phyloP scores from a whole-genome alignment of 257 asterid species.

The Jaltomata sinuosa region DNA sequence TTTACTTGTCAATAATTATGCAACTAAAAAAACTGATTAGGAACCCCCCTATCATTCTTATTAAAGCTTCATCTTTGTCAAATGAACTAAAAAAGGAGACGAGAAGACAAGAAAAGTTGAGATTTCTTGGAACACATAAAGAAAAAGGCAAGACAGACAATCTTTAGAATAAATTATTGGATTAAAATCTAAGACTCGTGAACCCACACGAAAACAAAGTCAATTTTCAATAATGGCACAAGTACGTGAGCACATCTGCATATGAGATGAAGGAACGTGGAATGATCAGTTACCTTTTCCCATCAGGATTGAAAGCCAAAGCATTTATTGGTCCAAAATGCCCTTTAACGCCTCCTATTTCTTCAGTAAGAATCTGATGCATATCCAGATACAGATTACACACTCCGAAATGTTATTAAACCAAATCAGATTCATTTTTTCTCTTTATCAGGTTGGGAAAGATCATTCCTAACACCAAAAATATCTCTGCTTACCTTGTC shows the following conservation, averaged over 20 bases:
- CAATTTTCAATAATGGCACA: not conserved
- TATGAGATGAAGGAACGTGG: not conserved
- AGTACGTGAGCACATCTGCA: not conserved
- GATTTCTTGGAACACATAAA: not conserved
- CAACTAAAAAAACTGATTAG: not conserved
- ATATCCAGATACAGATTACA: slow-evolving; percentile 1
- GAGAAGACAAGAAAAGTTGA: not conserved
- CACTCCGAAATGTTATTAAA: not conserved
- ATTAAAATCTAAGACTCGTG: not conserved
- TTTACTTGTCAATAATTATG: not conserved
- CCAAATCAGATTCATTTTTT: not conserved
- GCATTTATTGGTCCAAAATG: slow-evolving; percentile 97
- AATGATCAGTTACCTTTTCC: slow-evolving; percentile 52
- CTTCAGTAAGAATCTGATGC: slow-evolving; percentile 66
- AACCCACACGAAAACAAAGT: not conserved
- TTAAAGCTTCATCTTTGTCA: not conserved
- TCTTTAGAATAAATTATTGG: not conserved
- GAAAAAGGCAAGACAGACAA: not conserved
- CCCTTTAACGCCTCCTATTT: slow-evolving; percentile 91
- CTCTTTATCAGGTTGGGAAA: not conserved
- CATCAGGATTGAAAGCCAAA: slow-evolving; percentile 91
- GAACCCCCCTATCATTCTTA: not conserved
- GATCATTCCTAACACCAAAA: not conserved
- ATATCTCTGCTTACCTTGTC: slow-evolving; percentile 56
- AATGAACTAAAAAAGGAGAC: not conserved